A percentile compares a stretch with the other conserved stretches of the same genome.
These are phyloP conservation scores for Perilla frutescens DNA, from an alignment of 257 asterid genomes.

Conservation along the genomic window DNA sequence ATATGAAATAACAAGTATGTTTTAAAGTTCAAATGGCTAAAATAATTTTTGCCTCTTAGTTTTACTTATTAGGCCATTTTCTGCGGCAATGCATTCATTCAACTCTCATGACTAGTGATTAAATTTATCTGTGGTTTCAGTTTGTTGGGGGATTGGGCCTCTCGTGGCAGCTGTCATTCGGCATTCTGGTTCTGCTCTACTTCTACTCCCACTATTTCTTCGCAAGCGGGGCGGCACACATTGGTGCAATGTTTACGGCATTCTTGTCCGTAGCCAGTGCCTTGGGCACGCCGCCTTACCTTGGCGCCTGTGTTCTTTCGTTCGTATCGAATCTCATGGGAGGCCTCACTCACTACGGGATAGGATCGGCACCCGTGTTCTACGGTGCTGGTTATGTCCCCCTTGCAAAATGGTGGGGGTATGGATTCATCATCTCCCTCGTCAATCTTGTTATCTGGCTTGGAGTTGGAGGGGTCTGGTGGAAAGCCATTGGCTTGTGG, in stretches of 20 bases:
- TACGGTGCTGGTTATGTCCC: constrained; percentile 89
- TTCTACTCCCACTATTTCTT: constrained; percentile 98
- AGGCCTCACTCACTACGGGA: constrained; percentile 86
- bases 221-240: constrained; percentile 99
- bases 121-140: constrained; percentile 44
- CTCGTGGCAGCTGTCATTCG: constrained; percentile 95
- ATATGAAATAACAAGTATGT: too few relatives aligned
- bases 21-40: too few relatives aligned
- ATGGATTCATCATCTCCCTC: constrained; percentile 72
- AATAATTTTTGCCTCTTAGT: too few relatives aligned
- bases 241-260: constrained; percentile 98
- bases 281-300: constrained; percentile 86
- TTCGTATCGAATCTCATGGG: constrained; percentile 93
- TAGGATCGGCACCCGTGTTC: constrained; percentile 87
- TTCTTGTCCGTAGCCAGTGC: constrained; percentile 93
- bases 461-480: constrained; percentile 92
- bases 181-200: constrained; percentile 90
- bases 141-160: constrained; percentile 94
- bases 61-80: too few relatives aligned
- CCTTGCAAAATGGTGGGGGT: constrained; percentile 85
- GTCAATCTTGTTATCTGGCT: constrained; percentile 91
- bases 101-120: background rate
- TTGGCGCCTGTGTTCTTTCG: constrained; percentile 77
- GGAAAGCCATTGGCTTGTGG: constrained; percentile 94
- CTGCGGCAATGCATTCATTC: too few relatives aligned